A percentile compares a stretch with the other conserved stretches of the same genome.
Evolutionary conservation across 2,329 filamentous ascomycete species (phyloP).

Genomic region (Aspergillus glaucus): DNA sequence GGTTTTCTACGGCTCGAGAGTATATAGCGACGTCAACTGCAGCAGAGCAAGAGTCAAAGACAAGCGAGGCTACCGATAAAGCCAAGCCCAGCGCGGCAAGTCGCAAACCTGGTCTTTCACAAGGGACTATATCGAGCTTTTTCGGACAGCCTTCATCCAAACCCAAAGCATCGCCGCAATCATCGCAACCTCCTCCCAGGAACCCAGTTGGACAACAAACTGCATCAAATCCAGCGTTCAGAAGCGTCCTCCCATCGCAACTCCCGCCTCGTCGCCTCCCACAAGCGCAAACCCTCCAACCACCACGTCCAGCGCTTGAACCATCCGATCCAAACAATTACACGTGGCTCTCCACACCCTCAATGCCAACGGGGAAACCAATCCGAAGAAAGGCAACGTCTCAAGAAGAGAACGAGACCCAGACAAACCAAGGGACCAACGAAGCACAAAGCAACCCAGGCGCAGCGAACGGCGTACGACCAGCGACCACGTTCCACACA

Average conservation of each 20-base stretch:
- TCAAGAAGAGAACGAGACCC: constrained; percentile 4
- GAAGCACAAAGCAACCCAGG: constrained; percentile 21
- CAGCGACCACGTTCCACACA: constrained; percentile 32
- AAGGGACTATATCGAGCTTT: constrained; percentile 50
- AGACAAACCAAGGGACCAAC: constrained; percentile 13
- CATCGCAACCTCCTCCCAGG: constrained; percentile 1
- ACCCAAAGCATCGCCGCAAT: constrained; percentile 10
- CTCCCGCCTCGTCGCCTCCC: constrained; percentile 26
- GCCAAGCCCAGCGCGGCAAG: constrained; percentile 23
- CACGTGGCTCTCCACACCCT: constrained; percentile 28
- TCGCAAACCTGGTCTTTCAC: constrained; percentile 37
- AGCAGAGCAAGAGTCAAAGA: constrained; percentile 4
- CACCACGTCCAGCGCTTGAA: constrained; percentile 28
- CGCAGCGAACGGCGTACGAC: constrained; percentile 14
- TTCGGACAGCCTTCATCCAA: constrained; percentile 31
- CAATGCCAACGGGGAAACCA: constrained; percentile 17
- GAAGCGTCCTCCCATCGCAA: constrained; percentile 13
- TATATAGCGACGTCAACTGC: constrained; percentile 39
- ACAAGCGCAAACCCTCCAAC: constrained; percentile 21
- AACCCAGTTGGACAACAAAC: constrained; percentile 1
- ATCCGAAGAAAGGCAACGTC: constrained; percentile 6
- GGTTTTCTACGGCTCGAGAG: constrained; percentile 57
- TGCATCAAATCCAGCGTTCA: constrained; percentile 7
- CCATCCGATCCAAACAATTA: constrained; percentile 25
- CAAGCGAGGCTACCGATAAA: constrained; percentile 16